Evolutionary conservation across 352 stramenopile species (phyloP).

Genomic region (Globisporangium cystogenes): DNA sequence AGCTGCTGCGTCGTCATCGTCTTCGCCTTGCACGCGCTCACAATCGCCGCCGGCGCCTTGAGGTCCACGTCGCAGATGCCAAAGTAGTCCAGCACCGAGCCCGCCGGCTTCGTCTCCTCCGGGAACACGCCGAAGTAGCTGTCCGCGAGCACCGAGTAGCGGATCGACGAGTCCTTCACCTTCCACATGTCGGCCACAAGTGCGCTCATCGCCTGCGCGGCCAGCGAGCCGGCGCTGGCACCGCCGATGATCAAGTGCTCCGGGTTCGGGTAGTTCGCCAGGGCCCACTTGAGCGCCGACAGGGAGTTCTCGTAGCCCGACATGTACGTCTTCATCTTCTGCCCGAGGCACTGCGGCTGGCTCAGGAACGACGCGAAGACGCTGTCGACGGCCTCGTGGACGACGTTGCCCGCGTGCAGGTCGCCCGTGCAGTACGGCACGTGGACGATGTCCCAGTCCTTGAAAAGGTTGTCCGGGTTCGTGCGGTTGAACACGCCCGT

Average conservation of each 20-base stretch:
- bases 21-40: conserved; percentile 18
- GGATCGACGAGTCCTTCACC: conserved; percentile 25
- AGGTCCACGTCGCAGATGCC: conserved; percentile 24
- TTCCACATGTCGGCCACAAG: conserved; percentile 33
- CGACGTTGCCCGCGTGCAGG: conserved; percentile 30
- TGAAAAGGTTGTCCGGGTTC: conserved; percentile 30
- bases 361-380: conserved; percentile 14
- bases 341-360: conserved; percentile 14
- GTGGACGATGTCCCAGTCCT: conserved; percentile 46
- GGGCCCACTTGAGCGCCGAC: conserved; percentile 29
- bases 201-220: conserved; percentile 24
- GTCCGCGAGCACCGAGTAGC: conserved; percentile 31
- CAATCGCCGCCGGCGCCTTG: conserved; percentile 11
- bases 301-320: conserved; percentile 32
- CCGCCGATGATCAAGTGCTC: conserved; percentile 27
- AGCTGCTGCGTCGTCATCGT: conserved; percentile 30
- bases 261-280: conserved; percentile 31
- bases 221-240: conserved; percentile 29
- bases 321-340: conserved; percentile 25
- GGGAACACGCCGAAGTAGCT: conserved; percentile 41
- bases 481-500: conserved; percentile 31
- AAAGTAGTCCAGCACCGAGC: conserved; percentile 27
- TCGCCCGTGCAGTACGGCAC: conserved; percentile 49
- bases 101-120: conserved; percentile 13
- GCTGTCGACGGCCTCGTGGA: not conserved